Evolutionary conservation across 2,329 filamentous ascomycete species (phyloP).

Genomic region (Falciphora oryzae): DNA sequence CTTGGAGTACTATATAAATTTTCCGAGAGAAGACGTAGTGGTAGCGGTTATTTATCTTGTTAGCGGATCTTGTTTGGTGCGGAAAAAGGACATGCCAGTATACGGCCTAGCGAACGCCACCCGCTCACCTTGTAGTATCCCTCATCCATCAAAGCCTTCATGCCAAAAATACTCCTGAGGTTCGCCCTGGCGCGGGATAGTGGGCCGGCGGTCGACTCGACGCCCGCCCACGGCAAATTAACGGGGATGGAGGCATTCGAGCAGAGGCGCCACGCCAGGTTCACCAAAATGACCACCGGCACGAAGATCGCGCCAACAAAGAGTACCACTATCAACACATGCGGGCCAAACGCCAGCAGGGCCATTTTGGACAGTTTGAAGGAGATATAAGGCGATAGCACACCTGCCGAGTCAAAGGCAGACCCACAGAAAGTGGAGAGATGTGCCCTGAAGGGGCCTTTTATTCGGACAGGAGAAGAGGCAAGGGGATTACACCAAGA

Average conservation of each 20-base stretch:
- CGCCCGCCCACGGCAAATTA: slow-evolving; percentile 23
- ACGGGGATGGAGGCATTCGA: slow-evolving; percentile 20
- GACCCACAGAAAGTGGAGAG: too few relatives aligned
- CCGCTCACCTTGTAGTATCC: slow-evolving; percentile 23
- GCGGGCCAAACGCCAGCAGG: background rate
- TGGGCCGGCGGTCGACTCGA: slow-evolving; percentile 9
- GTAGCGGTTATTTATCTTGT: background rate
- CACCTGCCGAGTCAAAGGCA: background rate
- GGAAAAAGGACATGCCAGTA: background rate
- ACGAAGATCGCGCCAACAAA: slow-evolving; percentile 7
- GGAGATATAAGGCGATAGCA: background rate
- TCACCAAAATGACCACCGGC: slow-evolving; percentile 14
- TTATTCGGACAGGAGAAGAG: too few relatives aligned
- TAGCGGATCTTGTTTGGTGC: background rate
- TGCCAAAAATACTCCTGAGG: slow-evolving; percentile 20
- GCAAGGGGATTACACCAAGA: too few relatives aligned
- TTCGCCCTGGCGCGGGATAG: slow-evolving; percentile 22
- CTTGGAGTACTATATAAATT: slow-evolving; percentile 24
- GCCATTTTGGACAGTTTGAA: background rate
- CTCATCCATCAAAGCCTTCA: slow-evolving; percentile 23
- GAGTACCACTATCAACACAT: background rate
- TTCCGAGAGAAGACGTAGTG: background rate
- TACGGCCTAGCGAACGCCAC: background rate
- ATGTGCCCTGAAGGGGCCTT: too few relatives aligned
- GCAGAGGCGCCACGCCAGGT: slow-evolving; percentile 21